Percentiles rank a stretch among this genome's conserved stretches.
Conservation (phyloP, 148 eudicot species). For the Rhododendron vialii region DNA sequence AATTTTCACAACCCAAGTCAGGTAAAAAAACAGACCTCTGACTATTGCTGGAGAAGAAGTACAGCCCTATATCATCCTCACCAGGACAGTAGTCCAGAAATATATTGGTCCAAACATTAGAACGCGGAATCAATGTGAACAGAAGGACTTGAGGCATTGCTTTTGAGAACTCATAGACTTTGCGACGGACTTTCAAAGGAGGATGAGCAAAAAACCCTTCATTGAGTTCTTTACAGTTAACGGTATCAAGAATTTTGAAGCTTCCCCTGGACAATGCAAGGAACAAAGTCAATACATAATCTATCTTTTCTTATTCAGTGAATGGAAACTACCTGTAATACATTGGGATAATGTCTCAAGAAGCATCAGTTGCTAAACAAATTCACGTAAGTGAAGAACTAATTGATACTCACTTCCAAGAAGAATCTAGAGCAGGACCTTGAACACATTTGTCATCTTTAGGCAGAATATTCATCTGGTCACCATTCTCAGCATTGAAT, state of each 20-base stretch:
- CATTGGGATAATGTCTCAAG: not conserved
- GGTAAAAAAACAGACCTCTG: slow-evolving; percentile 29
- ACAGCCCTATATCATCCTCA: slow-evolving; percentile 58
- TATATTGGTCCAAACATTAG: slow-evolving; percentile 28
- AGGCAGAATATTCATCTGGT: not conserved
- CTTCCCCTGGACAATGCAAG: slow-evolving; percentile 51
- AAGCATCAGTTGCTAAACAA: not conserved
- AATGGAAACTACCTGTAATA: not conserved
- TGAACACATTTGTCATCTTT: slow-evolving; percentile 25
- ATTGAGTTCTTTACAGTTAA: slow-evolving; percentile 2
- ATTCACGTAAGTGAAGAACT: not conserved
- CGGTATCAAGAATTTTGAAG: slow-evolving; percentile 29
- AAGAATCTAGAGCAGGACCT: slow-evolving; percentile 41
- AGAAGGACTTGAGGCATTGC: slow-evolving; percentile 49
- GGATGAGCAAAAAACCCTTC: slow-evolving; percentile 52
- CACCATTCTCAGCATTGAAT: slow-evolving; percentile 12
- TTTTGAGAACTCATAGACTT: slow-evolving; percentile 38
- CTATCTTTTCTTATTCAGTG: not conserved
- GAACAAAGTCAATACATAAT: not conserved
- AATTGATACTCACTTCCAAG: slow-evolving; percentile 60
- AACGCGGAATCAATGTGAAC: slow-evolving; percentile 38
- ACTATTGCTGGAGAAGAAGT: slow-evolving; percentile 37
- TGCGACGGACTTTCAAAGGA: slow-evolving; percentile 38
- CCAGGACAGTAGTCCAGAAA: slow-evolving; percentile 45
- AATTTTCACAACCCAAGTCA: not conserved